These are phyloP conservation scores for Helicosporidium sp. DNA, from an alignment of 139 green algal genomes.

Conservation along the genomic window DNA sequence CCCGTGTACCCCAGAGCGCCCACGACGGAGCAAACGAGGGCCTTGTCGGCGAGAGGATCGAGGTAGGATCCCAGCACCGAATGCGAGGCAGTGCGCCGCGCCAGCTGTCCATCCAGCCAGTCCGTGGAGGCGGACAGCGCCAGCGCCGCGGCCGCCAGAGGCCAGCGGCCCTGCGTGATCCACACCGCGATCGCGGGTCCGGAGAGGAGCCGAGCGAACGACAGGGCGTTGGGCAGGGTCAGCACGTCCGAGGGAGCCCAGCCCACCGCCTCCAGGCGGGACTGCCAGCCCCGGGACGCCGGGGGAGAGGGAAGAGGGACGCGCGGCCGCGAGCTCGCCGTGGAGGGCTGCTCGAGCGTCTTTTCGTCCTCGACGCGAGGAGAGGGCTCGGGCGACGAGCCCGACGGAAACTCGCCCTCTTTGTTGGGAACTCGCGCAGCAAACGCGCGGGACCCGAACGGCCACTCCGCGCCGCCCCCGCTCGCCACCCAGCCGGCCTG, in stretches of 20 bases:
- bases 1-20: constrained; percentile 32
- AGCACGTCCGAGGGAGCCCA: constrained; percentile 23
- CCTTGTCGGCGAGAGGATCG: constrained; percentile 74
- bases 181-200: constrained; percentile 23
- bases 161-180: constrained; percentile 21
- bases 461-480: too few species aligned
- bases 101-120: constrained; percentile 63
- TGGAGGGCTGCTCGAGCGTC: too few species aligned
- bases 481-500: too few species aligned
- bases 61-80: constrained; percentile 68
- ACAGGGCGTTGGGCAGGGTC: constrained; percentile 32
- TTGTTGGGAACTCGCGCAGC: too few species aligned
- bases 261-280: constrained; percentile 4
- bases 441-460: too few species aligned
- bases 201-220: constrained; percentile 23
- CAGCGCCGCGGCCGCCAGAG: constrained; percentile 8
- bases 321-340: too few species aligned
- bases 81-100: constrained; percentile 25
- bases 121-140: constrained; percentile 31
- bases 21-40: constrained; percentile 24
- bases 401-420: too few species aligned
- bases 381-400: too few species aligned
- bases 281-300: not conserved
- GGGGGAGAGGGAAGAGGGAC: too few species aligned
- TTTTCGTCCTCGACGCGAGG: too few species aligned